Evolutionary conservation across 1,139 yeast genomes (phyloP).

Genomic region (Arxiozyma heterogenica): DNA sequence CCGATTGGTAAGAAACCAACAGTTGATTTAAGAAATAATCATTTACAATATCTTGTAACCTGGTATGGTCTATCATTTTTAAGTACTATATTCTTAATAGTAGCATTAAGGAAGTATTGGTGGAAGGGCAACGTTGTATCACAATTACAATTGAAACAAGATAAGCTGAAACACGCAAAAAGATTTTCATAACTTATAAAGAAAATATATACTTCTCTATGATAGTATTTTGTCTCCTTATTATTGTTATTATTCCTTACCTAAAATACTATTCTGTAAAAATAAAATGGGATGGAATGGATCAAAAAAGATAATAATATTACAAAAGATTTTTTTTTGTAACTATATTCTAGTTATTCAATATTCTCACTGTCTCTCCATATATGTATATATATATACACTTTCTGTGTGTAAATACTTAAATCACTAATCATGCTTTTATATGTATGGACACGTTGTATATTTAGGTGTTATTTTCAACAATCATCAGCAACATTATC

Average conservation of each 20-base stretch:
- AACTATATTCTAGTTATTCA: too few species aligned
- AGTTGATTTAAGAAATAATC: slow-evolving; percentile 78
- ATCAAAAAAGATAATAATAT: background rate
- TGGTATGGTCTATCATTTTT: slow-evolving; percentile 85
- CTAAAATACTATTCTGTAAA: too few species aligned
- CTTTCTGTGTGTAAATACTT: too few species aligned
- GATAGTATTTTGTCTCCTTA: too few species aligned
- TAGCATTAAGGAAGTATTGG: slow-evolving; percentile 42
- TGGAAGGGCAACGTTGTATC: slow-evolving; percentile 35
- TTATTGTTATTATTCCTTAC: too few species aligned
- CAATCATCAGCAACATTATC: too few species aligned
- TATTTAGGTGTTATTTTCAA: too few species aligned
- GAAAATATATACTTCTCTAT: background rate
- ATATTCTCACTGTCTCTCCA: too few species aligned
- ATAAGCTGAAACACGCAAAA: slow-evolving; percentile 40
- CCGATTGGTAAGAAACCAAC: slow-evolving; percentile 80
- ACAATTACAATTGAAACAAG: slow-evolving; percentile 31
- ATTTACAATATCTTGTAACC: slow-evolving; percentile 81
- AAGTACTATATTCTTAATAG: slow-evolving; percentile 54
- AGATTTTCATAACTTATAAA: background rate
- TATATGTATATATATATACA: too few species aligned
- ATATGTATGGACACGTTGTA: too few species aligned
- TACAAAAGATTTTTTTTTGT: too few species aligned
- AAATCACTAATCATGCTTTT: too few species aligned
- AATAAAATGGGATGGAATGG: background rate